Conservation (phyloP, 257 asterid genomes). For the Solanum chiquidenum region DNA sequence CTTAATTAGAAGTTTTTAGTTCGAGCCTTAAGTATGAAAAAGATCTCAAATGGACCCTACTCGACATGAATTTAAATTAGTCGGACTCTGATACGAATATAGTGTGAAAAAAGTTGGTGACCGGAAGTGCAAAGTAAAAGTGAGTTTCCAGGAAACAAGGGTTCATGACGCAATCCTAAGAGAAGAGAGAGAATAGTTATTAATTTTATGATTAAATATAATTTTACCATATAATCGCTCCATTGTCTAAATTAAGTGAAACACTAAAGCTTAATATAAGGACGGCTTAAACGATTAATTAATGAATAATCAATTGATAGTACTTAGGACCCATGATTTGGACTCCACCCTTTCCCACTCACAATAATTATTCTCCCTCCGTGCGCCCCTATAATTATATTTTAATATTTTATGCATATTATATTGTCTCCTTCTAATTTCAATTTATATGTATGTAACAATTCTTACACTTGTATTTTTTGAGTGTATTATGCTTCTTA, state of each 20-base stretch:
- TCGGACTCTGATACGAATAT: no score
- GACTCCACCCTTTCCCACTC: constrained; percentile 26
- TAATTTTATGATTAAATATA: background rate
- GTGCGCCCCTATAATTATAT: constrained; percentile 29
- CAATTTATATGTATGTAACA: background rate
- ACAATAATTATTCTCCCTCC: constrained; percentile 23
- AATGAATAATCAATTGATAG: background rate
- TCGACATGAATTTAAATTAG: background rate
- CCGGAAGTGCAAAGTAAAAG: background rate
- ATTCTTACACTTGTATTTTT: background rate
- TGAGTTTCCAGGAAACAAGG: background rate
- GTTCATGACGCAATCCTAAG: background rate
- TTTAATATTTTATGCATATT: constrained; percentile 7
- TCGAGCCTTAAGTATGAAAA: no score
- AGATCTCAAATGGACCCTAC: accelerated
- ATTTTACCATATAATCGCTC: background rate
- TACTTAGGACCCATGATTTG: constrained; percentile 26
- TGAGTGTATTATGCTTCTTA: background rate
- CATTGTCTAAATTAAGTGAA: constrained; percentile 31
- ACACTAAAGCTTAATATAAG: constrained; percentile 34
- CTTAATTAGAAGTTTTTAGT: background rate
- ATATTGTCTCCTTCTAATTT: constrained; percentile 7
- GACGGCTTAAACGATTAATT: background rate
- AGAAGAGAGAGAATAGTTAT: background rate
- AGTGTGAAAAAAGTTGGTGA: background rate